A percentile compares a stretch with the other conserved stretches of the same genome.
Evolutionary conservation across 1,284 basidiomycete species (phyloP).

Genomic region (Phellinidium pouzarii): DNA sequence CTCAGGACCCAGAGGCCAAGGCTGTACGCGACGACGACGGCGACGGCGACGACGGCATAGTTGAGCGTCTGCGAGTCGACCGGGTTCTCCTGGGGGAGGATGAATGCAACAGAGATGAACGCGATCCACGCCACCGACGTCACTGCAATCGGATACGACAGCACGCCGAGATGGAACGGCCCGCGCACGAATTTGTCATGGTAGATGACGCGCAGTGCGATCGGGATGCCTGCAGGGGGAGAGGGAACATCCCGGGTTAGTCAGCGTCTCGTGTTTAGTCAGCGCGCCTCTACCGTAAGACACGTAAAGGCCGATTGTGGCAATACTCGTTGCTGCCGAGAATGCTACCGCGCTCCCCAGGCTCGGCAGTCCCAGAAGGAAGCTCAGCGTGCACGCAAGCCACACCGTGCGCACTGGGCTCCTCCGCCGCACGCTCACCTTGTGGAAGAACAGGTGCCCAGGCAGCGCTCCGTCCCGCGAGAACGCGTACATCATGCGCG

Average conservation of each 20-base stretch:
- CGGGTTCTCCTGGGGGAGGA: conserved; percentile 61
- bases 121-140: conserved; percentile 50
- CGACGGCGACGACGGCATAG: conserved; percentile 67
- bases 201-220: conserved; percentile 58
- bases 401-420: conserved; percentile 73
- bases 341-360: conserved; percentile 68
- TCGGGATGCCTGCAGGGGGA: conserved; percentile 47
- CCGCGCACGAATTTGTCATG: conserved; percentile 53
- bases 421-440: conserved; percentile 50
- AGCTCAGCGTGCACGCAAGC: conserved; percentile 72
- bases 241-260: conserved; percentile 1
- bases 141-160: conserved; percentile 53
- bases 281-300: conserved; percentile 47
- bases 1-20: conserved; percentile 60
- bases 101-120: conserved; percentile 61
- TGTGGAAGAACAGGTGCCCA: conserved; percentile 57
- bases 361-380: conserved; percentile 65
- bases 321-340: conserved; percentile 67
- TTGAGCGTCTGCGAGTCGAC: conserved; percentile 66
- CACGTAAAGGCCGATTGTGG: conserved; percentile 72
- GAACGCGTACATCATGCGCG: conserved; percentile 76
- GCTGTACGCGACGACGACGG: conserved; percentile 56
- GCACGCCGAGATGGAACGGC: conserved; percentile 62
- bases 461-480: conserved; percentile 66
- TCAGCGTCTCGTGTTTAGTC: background rate